Percentiles rank a stretch among this genome's conserved stretches.
These are phyloP conservation scores for Emydomyces testavorans DNA, from an alignment of 2,329 filamentous ascomycete genomes.

Conservation along the genomic window DNA sequence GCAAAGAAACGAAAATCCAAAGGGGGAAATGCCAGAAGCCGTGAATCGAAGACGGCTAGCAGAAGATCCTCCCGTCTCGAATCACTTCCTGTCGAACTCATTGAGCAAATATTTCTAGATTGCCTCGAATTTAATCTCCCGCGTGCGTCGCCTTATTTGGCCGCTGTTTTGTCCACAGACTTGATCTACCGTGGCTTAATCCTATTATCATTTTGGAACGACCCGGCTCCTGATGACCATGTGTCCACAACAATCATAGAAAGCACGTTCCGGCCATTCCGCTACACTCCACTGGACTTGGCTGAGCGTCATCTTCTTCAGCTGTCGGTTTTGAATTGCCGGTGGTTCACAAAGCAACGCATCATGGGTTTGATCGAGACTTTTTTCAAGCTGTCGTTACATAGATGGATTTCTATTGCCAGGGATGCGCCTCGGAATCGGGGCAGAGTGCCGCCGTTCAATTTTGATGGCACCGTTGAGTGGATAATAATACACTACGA, in stretches of 20 bases:
- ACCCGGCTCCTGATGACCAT: slow-evolving; percentile 13
- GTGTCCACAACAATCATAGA: slow-evolving; percentile 4
- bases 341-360: slow-evolving; percentile 32
- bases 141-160: slow-evolving; percentile 33
- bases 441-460: slow-evolving; percentile 18
- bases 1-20: background rate
- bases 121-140: slow-evolving; percentile 38
- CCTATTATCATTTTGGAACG: slow-evolving; percentile 32
- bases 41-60: background rate
- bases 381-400: slow-evolving; percentile 26
- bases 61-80: slow-evolving; percentile 27
- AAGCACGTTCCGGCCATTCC: slow-evolving; percentile 27
- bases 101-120: slow-evolving; percentile 44
- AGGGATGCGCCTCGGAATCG: slow-evolving; percentile 12
- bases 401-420: slow-evolving; percentile 25
- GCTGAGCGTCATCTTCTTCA: slow-evolving; percentile 25
- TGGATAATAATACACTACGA: too few species aligned
- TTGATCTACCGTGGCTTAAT: slow-evolving; percentile 33
- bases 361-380: slow-evolving; percentile 27
- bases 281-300: slow-evolving; percentile 24
- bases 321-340: slow-evolving; percentile 25
- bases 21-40: background rate
- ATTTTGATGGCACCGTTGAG: slow-evolving; percentile 15
- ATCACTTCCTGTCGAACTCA: slow-evolving; percentile 39
- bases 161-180: slow-evolving; percentile 30